Evolutionary conservation across 257 asterid species (phyloP).

Genomic region (Penstemon barbatus): DNA sequence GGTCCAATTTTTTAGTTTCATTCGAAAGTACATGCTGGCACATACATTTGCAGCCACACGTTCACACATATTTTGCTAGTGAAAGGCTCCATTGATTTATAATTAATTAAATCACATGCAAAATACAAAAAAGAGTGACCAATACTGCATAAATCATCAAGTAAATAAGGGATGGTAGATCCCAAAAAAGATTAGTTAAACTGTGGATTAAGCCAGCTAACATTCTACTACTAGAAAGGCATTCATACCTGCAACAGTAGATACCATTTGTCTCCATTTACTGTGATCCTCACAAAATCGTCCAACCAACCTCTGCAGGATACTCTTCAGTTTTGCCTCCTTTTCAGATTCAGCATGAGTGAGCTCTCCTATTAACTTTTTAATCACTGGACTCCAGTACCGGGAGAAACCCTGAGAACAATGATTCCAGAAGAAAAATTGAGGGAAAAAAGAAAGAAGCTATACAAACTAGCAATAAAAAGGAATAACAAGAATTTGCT

Average conservation of each 20-base stretch:
- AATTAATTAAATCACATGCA: background rate
- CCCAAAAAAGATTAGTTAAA: slow-evolving; percentile 14
- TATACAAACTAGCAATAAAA: slow-evolving; percentile 14
- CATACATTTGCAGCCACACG: background rate
- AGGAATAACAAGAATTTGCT: slow-evolving; percentile 10
- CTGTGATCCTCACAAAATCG: slow-evolving; percentile 71
- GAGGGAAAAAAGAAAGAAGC: slow-evolving; percentile 14
- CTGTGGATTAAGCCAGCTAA: slow-evolving; percentile 19
- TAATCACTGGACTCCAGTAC: slow-evolving; percentile 83
- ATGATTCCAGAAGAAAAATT: slow-evolving; percentile 10
- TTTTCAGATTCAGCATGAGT: slow-evolving; percentile 83
- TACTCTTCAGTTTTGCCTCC: slow-evolving; percentile 80
- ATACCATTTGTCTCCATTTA: slow-evolving; percentile 85
- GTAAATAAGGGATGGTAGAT: slow-evolving; percentile 21
- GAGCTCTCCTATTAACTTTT: slow-evolving; percentile 64
- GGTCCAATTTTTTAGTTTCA: background rate
- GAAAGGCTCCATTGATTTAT: background rate
- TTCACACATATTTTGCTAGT: background rate
- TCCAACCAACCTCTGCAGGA: slow-evolving; percentile 76
- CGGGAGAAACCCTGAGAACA: slow-evolving; percentile 77
- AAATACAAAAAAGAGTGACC: slow-evolving; percentile 5
- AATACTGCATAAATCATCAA: slow-evolving; percentile 15
- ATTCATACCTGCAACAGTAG: slow-evolving; percentile 71
- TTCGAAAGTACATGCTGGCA: background rate
- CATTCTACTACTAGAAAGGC: slow-evolving; percentile 26